phyloP scores from a whole-genome alignment of 2,329 filamentous ascomycete genomes.

The Cercospora berteroae region DNA sequence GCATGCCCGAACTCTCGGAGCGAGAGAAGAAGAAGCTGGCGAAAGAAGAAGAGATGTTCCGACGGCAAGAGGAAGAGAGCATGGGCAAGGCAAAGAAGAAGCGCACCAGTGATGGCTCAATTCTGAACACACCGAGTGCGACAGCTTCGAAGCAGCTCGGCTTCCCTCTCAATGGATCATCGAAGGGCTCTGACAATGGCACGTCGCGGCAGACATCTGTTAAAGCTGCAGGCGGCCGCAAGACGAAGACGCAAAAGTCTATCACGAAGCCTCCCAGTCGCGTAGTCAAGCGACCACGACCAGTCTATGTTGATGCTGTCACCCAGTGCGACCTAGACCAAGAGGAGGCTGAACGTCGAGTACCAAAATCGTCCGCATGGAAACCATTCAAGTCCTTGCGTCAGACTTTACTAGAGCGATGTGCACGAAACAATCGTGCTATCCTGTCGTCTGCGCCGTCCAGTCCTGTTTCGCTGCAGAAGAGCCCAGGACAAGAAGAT shows the following conservation, averaged over 20 bases:
- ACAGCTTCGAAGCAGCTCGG: slow-evolving; percentile 45
- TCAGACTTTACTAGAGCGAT: slow-evolving; percentile 37
- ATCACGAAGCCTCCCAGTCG: slow-evolving; percentile 14
- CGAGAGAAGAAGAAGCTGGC: slow-evolving; percentile 63
- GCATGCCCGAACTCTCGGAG: slow-evolving; percentile 55
- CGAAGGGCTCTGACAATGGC: slow-evolving; percentile 30
- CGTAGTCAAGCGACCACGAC: slow-evolving; percentile 29
- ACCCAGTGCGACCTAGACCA: slow-evolving; percentile 39
- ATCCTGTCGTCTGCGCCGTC: slow-evolving; percentile 12
- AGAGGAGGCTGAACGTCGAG: slow-evolving; percentile 30
- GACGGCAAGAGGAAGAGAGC: slow-evolving; percentile 59
- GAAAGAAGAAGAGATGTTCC: slow-evolving; percentile 61
- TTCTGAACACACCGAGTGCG: slow-evolving; percentile 51
- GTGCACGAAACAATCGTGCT: slow-evolving; percentile 34
- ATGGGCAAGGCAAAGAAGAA: slow-evolving; percentile 54
- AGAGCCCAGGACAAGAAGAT: slow-evolving; percentile 7
- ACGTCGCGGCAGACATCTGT: slow-evolving; percentile 18
- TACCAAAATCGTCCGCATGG: slow-evolving; percentile 22
- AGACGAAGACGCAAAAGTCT: slow-evolving; percentile 26
- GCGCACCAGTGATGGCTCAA: slow-evolving; percentile 57
- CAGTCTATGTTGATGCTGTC: slow-evolving; percentile 32
- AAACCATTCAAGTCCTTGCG: slow-evolving; percentile 33
- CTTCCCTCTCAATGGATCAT: slow-evolving; percentile 31
- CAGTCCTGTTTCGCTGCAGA: not conserved
- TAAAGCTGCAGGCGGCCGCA: slow-evolving; percentile 24